Evolutionary conservation across 176 grass and related monocot species (phyloP), one percentile per base, ranked within the genome.

Genomic region (Oryza australiensis): DNA sequence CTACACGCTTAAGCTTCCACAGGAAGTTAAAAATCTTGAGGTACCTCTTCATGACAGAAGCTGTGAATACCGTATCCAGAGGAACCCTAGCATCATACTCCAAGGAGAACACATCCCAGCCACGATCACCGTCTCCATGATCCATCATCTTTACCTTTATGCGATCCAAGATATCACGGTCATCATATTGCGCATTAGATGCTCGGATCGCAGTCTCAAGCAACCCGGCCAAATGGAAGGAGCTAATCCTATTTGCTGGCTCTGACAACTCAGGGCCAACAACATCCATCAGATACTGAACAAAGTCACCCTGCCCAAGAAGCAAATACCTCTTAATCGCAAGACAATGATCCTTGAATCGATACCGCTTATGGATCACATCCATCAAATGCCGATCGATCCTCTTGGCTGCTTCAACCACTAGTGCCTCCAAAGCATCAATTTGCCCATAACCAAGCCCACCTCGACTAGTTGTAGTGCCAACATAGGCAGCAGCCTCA

Each of bases 121-220:
- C 95, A 77, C 81, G 88, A 72, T 97, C 92, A 67, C 95, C 95
- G 80, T 97, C 92, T 62, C 84, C 86, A 86, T 94, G 87, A 77
- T 97, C 95, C 92, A 97, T 97, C 92, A 97, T 89, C 80, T 98
- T 98, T 45, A 98, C 95, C 84, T 89, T 98, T 85, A 98, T 82
- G 34, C 92, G 64, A 62, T 98, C 92, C 48, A 98, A 63, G 64
- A 98, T 98, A 71, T 98, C 95, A 28, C 75, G 88, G 49, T 98
- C 92, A 78, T 98, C 95, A 82, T 94, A 94, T 28, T 98, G 95
- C 2, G 92, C 88, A 68, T 94, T 92, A 28, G 95, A 98, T 79
- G 95, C 95, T 75, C 95, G 84, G 62, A 94, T 91, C 41, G 95
- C 92, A 67, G 92, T 88, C 68, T 98, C 95, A 72, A 98, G 88